phyloP scores from a whole-genome alignment of 257 asterid genomes.

The Sherardia arvensis region DNA sequence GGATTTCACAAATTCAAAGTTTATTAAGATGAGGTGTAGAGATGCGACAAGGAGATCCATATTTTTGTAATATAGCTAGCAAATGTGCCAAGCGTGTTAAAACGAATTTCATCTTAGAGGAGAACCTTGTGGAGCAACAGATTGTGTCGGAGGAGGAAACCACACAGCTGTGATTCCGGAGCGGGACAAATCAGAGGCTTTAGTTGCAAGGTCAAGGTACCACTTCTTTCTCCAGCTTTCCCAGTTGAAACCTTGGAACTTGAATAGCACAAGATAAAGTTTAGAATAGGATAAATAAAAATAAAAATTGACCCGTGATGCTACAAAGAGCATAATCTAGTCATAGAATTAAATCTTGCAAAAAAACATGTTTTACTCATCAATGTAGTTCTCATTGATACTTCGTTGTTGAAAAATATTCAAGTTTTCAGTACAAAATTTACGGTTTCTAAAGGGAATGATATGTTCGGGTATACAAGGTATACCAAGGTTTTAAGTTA shows the following conservation, averaged over 20 bases:
- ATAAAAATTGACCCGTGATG: background rate
- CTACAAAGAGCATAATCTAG: background rate
- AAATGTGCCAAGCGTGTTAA: background rate
- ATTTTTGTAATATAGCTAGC: background rate
- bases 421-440: background rate
- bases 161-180: slow-evolving; percentile 37
- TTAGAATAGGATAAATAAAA: background rate
- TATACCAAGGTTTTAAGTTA: background rate
- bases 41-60: background rate
- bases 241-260: slow-evolving; percentile 48
- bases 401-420: background rate
- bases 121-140: slow-evolving; percentile 39
- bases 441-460: background rate
- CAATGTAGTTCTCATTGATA: no score
- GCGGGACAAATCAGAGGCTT: slow-evolving; percentile 36
- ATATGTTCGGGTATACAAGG: background rate
- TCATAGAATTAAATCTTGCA: background rate
- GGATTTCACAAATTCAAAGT: background rate
- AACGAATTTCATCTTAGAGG: background rate
- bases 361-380: background rate
- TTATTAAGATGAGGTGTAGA: background rate
- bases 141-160: slow-evolving; percentile 42
- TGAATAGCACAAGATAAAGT: slow-evolving; percentile 11
- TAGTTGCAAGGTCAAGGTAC: slow-evolving; percentile 33
- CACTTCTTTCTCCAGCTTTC: slow-evolving; percentile 37